Conservation (phyloP, 2,329 filamentous ascomycete genomes). For the Fusarium devonianum region DNA sequence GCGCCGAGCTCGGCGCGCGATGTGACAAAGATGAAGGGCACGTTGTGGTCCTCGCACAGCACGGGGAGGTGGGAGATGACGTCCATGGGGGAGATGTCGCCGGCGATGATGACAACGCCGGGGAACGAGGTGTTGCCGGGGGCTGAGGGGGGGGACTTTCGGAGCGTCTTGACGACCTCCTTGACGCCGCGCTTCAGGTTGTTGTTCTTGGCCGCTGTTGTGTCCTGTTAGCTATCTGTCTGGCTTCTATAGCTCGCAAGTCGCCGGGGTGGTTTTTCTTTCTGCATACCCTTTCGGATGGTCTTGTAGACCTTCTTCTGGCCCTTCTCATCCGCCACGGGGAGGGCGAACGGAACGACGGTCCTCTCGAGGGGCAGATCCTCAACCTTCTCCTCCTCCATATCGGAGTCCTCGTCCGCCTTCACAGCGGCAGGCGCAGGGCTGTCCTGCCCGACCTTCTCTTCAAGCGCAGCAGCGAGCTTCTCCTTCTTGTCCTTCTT, state of each 20-base stretch:
- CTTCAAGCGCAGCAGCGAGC: conserved; percentile 70
- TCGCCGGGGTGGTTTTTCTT: not conserved
- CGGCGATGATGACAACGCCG: conserved; percentile 87
- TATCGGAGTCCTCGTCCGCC: conserved; percentile 54
- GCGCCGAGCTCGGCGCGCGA: conserved; percentile 94
- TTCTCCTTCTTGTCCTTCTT: conserved; percentile 80
- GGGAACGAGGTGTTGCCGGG: conserved; percentile 69
- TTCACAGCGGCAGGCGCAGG: conserved; percentile 54
- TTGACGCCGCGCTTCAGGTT: conserved; percentile 97
- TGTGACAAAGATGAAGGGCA: conserved; percentile 94
- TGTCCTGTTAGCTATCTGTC: conserved; percentile 24
- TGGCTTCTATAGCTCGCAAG: not conserved
- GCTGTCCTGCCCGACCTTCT: conserved; percentile 66
- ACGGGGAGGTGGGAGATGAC: conserved; percentile 98
- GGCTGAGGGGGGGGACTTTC: conserved; percentile 82
- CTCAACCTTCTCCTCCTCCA: conserved; percentile 56
- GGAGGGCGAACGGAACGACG: conserved; percentile 83
- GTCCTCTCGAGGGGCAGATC: conserved; percentile 58
- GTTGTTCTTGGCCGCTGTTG: conserved; percentile 88
- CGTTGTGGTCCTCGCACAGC: conserved; percentile 96
- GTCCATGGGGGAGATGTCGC: conserved; percentile 97
- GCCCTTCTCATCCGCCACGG: conserved; percentile 80
- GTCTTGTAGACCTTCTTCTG: conserved; percentile 68
- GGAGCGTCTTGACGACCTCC: conserved; percentile 97
- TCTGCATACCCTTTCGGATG: conserved; percentile 60